Evolutionary conservation across 441 rosid species (phyloP), one percentile per base, ranked within the genome.

Genomic region (Populus hybrid): DNA sequence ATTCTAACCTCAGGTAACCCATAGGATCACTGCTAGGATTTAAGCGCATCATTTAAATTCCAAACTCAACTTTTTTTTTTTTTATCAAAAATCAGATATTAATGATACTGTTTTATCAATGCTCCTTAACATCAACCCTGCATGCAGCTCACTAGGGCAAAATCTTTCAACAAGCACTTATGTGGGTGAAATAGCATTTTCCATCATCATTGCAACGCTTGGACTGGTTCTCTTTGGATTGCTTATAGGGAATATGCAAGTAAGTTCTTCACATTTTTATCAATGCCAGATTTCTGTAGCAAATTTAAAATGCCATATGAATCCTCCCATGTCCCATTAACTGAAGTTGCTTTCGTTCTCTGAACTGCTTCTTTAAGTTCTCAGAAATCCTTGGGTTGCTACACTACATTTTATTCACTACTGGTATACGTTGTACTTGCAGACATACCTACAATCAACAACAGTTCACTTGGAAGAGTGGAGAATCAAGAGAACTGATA

Each of bases 211-310:
- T 42, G 98, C 95, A 0, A 88, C 86, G 72, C 88, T 92, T 3
- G 97, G 97, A 6, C 88, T 95, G 73, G 98, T 95, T 65, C 91
- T 95, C 54, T 95, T 95, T 70, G 95, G 90, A 18, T 81, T 95
- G 86, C 97, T 95, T 57, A 95, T 95, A 74, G 99, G 99, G 61
- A 93, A 95, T 79, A 92, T 90, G 97, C 97, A 91, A 80, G 97
- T 90, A 82, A 84, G 89, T 66, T 32, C 65, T 75, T 77, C 68
- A 42, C 6, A 21, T 74, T 2, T 36, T 20, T 28, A 16, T 74
- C 30, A 32, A 10, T 14, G 21, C 46, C 7, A 11, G 18, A 8
- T 21, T 24, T 30, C 46, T 16, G 14, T 70, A 30, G 16, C 46
- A 70, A 46, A 74, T 40, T 70, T 38, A 46, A 4, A 46, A 46